phyloP scores from a whole-genome alignment of 495 filamentous ascomycete genomes.

The Schizothecium vesticola region DNA sequence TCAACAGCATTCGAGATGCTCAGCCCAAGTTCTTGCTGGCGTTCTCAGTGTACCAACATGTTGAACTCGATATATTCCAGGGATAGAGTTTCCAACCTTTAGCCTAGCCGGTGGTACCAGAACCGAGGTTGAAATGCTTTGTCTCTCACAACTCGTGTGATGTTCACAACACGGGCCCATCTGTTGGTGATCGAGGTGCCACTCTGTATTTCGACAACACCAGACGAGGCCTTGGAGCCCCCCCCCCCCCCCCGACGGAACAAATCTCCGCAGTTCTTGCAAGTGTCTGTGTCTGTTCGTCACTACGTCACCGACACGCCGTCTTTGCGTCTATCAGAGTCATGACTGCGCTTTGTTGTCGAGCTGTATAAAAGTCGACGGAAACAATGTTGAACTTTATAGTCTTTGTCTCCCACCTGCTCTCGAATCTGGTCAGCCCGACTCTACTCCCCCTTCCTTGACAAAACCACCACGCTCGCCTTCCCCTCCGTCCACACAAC shows the following conservation, averaged over 20 bases:
- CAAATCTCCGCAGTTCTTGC: neutral
- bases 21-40: neutral
- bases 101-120: too few species aligned
- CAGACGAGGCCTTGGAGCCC: neutral
- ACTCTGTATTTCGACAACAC: too few species aligned
- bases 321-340: neutral
- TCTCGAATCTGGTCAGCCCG: neutral
- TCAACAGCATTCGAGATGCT: neutral
- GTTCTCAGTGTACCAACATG: neutral
- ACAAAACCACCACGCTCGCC: neutral
- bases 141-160: too few species aligned
- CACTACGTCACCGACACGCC: neutral
- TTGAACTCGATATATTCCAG: too few species aligned
- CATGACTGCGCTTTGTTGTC: neutral
- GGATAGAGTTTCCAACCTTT: neutral
- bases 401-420: neutral
- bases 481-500: neutral
- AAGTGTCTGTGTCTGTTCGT: neutral
- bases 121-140: too few species aligned
- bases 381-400: neutral
- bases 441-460: neutral
- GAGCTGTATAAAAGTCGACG: neutral
- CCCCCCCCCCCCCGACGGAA: neutral
- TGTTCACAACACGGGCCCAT: neutral
- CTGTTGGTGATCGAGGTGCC: neutral